Percentiles rank a stretch among this genome's conserved stretches.
Evolutionary conservation across 345 rosid species (phyloP).

Genomic region (Syzygium jambos): DNA sequence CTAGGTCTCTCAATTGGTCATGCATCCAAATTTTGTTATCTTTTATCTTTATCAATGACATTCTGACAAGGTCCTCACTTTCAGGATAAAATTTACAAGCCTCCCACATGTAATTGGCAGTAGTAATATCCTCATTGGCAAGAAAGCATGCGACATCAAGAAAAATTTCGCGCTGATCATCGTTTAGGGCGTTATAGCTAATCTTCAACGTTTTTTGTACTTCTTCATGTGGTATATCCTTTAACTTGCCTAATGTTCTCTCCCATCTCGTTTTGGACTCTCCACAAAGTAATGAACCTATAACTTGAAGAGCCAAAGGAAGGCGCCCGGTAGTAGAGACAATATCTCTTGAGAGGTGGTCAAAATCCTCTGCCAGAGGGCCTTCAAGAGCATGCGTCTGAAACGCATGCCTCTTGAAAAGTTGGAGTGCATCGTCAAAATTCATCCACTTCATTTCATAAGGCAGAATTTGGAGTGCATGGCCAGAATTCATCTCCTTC

Average conservation of each 20-base stretch:
- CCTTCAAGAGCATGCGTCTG: too few relatives aligned
- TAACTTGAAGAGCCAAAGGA: not conserved
- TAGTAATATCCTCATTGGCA: fast-evolving
- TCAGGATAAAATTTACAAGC: not conserved
- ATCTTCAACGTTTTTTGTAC: not conserved
- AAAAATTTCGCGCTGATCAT: fast-evolving
- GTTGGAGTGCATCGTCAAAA: not conserved
- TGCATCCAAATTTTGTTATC: too few relatives aligned
- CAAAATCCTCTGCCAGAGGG: not conserved
- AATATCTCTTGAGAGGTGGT: not conserved
- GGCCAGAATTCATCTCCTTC: too few relatives aligned
- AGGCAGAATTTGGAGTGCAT: fast-evolving
- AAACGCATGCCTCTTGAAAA: not conserved
- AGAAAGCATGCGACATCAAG: not conserved
- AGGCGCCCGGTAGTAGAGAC: not conserved
- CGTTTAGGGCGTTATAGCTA: fast-evolving
- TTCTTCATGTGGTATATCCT: fast-evolving
- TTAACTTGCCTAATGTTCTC: fast-evolving
- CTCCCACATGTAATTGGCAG: not conserved
- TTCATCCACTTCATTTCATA: not conserved
- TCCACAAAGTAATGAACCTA: not conserved
- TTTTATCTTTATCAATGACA: too few relatives aligned
- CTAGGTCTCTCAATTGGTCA: too few relatives aligned
- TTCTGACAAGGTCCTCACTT: fast-evolving
- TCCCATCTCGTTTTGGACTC: not conserved